Evolutionary conservation across 2,329 filamentous ascomycete genomes (phyloP).

Genomic region (Stachybotrys echinatus): DNA sequence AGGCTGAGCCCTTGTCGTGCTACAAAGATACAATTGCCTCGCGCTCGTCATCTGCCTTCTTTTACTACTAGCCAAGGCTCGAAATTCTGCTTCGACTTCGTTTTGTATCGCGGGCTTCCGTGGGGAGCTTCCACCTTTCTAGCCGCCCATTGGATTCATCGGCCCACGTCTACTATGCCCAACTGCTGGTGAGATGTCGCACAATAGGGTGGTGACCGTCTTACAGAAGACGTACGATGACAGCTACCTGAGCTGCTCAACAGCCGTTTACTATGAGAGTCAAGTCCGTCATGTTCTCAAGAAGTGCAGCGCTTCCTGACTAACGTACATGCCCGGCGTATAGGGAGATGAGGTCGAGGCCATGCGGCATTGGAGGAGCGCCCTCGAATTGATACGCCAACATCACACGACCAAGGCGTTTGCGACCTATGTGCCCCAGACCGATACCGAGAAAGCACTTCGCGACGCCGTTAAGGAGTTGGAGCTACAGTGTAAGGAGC

Average conservation of each 20-base stretch:
- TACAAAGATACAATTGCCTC: background rate
- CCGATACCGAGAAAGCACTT: conserved; percentile 78
- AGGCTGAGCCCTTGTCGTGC: background rate
- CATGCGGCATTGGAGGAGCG: conserved; percentile 81
- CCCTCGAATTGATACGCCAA: conserved; percentile 83
- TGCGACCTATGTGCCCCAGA: conserved; percentile 62
- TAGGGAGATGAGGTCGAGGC: conserved; percentile 91
- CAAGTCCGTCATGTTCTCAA: conserved; percentile 51
- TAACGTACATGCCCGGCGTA: conserved; percentile 5
- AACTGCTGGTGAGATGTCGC: conserved; percentile 40
- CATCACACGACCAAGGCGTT: conserved; percentile 74
- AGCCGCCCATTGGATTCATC: background rate
- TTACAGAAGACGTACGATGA: conserved; percentile 98
- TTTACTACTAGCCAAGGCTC: background rate
- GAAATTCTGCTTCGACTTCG: background rate
- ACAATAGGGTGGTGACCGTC: conserved; percentile 55
- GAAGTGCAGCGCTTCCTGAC: conserved; percentile 2
- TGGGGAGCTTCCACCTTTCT: background rate
- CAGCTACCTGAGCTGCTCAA: conserved; percentile 90
- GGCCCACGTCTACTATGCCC: conserved; percentile 18
- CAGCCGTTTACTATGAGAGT: conserved; percentile 91
- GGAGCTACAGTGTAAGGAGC: conserved; percentile 88
- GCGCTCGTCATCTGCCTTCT: background rate
- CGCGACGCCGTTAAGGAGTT: conserved; percentile 76
- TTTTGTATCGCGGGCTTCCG: background rate